Percentiles rank a stretch among this genome's conserved stretches.
Evolutionary conservation across 1,139 yeast genomes (phyloP).

Genomic region (Casaregolazyma lundiana): DNA sequence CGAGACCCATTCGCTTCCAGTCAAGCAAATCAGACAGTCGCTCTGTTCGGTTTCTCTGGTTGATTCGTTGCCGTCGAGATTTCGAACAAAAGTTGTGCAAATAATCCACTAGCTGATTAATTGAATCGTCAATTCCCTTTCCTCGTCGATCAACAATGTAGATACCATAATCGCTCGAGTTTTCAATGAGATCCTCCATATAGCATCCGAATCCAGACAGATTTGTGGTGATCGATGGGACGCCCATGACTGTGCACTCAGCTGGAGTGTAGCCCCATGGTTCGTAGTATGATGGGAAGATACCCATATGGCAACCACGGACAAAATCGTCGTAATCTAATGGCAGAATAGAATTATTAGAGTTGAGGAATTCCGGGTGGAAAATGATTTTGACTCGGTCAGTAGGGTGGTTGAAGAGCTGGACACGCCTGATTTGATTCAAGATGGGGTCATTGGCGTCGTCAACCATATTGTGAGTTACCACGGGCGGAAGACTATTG

Average conservation of each 20-base stretch:
- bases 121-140: constrained; percentile 90
- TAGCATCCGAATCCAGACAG: constrained; percentile 97
- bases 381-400: constrained; percentile 93
- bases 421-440: constrained; percentile 87
- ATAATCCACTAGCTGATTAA: constrained; percentile 81
- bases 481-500: constrained; percentile 86
- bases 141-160: constrained; percentile 93
- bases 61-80: constrained; percentile 94
- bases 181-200: constrained; percentile 96
- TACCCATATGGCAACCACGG: constrained; percentile 96
- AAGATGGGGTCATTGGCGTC: constrained; percentile 88
- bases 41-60: constrained; percentile 96
- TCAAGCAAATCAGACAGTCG: constrained; percentile 87
- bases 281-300: constrained; percentile 96
- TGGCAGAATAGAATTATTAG: constrained; percentile 90
- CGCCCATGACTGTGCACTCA: constrained; percentile 99
- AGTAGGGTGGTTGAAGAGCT: constrained; percentile 80
- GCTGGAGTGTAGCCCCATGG: constrained; percentile 99
- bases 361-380: constrained; percentile 95
- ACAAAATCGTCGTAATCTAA: constrained; percentile 97
- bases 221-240: constrained; percentile 96
- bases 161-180: constrained; percentile 92
- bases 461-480: constrained; percentile 96
- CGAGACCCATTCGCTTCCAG: constrained; percentile 98
- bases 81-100: constrained; percentile 87